Percentiles rank a stretch among this genome's conserved stretches.
These are phyloP conservation scores for Aspergillus heteromorphus DNA, from an alignment of 495 filamentous ascomycete species.

Conservation along the genomic window DNA sequence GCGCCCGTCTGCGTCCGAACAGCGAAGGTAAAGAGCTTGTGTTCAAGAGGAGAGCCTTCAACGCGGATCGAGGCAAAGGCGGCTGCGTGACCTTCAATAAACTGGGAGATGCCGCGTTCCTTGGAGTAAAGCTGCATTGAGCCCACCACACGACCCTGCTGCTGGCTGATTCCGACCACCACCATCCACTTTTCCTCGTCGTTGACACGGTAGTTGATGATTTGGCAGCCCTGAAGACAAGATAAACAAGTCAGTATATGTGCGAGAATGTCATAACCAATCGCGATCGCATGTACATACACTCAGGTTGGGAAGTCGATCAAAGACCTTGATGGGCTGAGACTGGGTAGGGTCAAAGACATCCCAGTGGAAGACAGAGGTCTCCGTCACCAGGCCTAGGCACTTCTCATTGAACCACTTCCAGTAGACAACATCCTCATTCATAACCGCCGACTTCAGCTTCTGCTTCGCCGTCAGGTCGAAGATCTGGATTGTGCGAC, in stretches of 20 bases:
- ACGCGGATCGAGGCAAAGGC: slow-evolving; percentile 86
- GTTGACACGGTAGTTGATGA: slow-evolving; percentile 98
- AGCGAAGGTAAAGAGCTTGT: slow-evolving; percentile 94
- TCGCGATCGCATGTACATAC: slow-evolving; percentile 45
- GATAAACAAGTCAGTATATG: slow-evolving; percentile 11
- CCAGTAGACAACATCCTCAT: slow-evolving; percentile 97
- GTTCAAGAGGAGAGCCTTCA: slow-evolving; percentile 82
- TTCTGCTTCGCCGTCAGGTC: slow-evolving; percentile 85
- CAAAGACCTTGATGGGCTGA: slow-evolving; percentile 83
- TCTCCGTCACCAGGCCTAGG: slow-evolving; percentile 85
- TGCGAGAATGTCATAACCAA: neutral
- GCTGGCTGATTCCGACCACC: slow-evolving; percentile 89
- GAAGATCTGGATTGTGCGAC: slow-evolving; percentile 94
- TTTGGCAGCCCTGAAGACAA: slow-evolving; percentile 73
- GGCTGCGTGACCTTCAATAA: slow-evolving; percentile 95
- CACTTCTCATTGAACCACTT: slow-evolving; percentile 92
- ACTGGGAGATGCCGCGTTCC: slow-evolving; percentile 92
- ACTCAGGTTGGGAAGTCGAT: slow-evolving; percentile 79
- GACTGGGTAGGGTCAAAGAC: slow-evolving; percentile 75
- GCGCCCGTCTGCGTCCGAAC: slow-evolving; percentile 81
- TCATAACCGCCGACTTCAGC: slow-evolving; percentile 91
- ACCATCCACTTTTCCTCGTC: slow-evolving; percentile 98
- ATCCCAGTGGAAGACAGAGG: slow-evolving; percentile 93
- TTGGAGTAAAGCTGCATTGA: slow-evolving; percentile 96
- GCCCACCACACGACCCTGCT: slow-evolving; percentile 87